A percentile compares a stretch with the other conserved stretches of the same genome.
Conservation (phyloP, 345 rosid species). For the Brassica nigra region DNA sequence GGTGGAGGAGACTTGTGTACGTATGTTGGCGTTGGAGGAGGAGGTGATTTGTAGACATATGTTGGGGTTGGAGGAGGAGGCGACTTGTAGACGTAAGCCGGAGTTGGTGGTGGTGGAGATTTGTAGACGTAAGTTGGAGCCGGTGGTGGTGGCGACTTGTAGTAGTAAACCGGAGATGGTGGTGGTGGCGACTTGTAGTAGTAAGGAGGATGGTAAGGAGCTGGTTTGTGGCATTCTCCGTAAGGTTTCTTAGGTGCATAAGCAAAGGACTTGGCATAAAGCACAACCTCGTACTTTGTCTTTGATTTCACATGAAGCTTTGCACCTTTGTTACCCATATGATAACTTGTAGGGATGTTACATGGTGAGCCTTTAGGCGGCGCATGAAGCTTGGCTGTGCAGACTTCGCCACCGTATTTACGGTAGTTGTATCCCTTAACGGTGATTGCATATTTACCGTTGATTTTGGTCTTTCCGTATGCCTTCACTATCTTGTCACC, state of each 20-base stretch:
- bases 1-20: slow-evolving; percentile 42
- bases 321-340: slow-evolving; percentile 60
- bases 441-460: slow-evolving; percentile 67
- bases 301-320: slow-evolving; percentile 59
- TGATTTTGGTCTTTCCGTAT: slow-evolving; percentile 68
- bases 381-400: slow-evolving; percentile 65
- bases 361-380: slow-evolving; percentile 61
- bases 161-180: slow-evolving; percentile 41
- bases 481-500: slow-evolving; percentile 58
- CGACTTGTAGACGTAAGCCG: slow-evolving; percentile 27
- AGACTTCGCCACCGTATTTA: slow-evolving; percentile 56
- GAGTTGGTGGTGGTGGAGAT: slow-evolving; percentile 43
- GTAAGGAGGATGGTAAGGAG: slow-evolving; percentile 62
- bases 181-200: slow-evolving; percentile 55
- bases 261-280: slow-evolving; percentile 62
- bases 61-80: slow-evolving; percentile 37
- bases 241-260: slow-evolving; percentile 68
- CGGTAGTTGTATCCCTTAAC: slow-evolving; percentile 61
- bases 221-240: slow-evolving; percentile 53
- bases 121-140: slow-evolving; percentile 31
- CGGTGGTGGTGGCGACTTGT: slow-evolving; percentile 51
- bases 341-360: slow-evolving; percentile 55
- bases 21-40: slow-evolving; percentile 37
- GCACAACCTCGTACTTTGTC: slow-evolving; percentile 61
- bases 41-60: slow-evolving; percentile 39